phyloP scores from a whole-genome alignment of 176 grass and related monocot genomes.

The Pontederia crassipes region DNA sequence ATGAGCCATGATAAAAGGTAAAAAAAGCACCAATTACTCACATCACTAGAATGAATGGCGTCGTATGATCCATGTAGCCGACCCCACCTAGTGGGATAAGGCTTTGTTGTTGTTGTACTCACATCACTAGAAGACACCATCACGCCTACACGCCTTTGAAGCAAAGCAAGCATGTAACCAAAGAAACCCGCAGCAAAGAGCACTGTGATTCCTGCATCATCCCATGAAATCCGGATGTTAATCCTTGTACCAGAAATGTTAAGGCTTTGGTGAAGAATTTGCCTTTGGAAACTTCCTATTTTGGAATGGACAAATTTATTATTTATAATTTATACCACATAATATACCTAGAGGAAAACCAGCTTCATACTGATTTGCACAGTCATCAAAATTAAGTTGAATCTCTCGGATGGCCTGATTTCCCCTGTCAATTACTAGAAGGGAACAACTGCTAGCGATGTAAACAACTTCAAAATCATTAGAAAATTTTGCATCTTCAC shows the following conservation, averaged over 20 bases:
- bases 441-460: constrained; percentile 76
- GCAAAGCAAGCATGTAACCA: constrained; percentile 93
- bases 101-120: too few species aligned
- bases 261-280: too few species aligned
- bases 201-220: constrained; percentile 58
- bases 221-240: too few species aligned
- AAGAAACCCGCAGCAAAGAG: constrained; percentile 92
- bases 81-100: too few species aligned
- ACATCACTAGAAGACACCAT: constrained; percentile 66
- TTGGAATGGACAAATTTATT: neutral
- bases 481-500: constrained; percentile 91
- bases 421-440: constrained; percentile 86
- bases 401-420: constrained; percentile 94
- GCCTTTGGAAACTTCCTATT: too few species aligned
- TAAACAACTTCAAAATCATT: constrained; percentile 87
- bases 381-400: constrained; percentile 69
- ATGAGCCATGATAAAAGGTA: neutral
- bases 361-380: constrained; percentile 62
- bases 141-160: constrained; percentile 57
- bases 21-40: constrained; percentile 27
- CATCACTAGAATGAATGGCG: constrained; percentile 41
- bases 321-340: constrained; percentile 6
- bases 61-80: too few species aligned
- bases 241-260: too few species aligned
- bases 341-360: constrained; percentile 82